Conservation (phyloP, 1,139 yeast species). For the Diutina scorzettiae region DNA sequence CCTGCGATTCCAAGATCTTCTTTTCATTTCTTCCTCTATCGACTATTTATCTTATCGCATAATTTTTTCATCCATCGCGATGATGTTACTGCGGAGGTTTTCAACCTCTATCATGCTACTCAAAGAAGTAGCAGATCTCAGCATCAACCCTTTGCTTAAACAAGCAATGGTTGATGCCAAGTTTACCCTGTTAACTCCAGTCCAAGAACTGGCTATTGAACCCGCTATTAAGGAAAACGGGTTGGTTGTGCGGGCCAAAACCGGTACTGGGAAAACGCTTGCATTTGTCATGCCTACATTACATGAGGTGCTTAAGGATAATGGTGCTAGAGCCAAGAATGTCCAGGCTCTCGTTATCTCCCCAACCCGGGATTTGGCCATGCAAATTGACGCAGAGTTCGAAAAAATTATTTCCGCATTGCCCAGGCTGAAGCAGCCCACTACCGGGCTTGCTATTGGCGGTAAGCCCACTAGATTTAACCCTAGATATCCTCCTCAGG, state of each 20-base stretch:
- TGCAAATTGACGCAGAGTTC: conserved; percentile 66
- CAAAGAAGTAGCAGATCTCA: background rate
- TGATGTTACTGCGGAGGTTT: too few species aligned
- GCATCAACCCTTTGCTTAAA: background rate
- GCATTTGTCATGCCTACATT: conserved; percentile 78
- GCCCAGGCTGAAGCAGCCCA: background rate
- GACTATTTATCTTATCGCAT: too few species aligned
- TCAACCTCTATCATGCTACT: background rate
- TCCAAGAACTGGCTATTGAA: conserved; percentile 61
- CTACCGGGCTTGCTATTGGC: background rate
- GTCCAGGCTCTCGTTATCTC: conserved; percentile 62
- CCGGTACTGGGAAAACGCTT: conserved; percentile 92
- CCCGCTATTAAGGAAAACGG: conserved; percentile 55
- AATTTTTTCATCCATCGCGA: too few species aligned
- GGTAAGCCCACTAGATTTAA: conserved; percentile 7
- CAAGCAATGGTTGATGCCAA: conserved; percentile 28
- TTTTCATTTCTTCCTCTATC: too few species aligned
- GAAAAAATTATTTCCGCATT: conserved; percentile 18
- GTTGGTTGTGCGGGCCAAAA: conserved; percentile 78
- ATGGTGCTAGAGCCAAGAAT: conserved; percentile 9
- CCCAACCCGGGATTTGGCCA: conserved; percentile 89
- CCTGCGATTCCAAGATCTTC: too few species aligned
- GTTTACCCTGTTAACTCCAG: conserved; percentile 53
- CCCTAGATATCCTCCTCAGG: conserved; percentile 18
- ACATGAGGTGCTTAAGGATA: conserved; percentile 23